phyloP scores from a whole-genome alignment of 495 filamentous ascomycete genomes.

The Trichocladium antarcticum region DNA sequence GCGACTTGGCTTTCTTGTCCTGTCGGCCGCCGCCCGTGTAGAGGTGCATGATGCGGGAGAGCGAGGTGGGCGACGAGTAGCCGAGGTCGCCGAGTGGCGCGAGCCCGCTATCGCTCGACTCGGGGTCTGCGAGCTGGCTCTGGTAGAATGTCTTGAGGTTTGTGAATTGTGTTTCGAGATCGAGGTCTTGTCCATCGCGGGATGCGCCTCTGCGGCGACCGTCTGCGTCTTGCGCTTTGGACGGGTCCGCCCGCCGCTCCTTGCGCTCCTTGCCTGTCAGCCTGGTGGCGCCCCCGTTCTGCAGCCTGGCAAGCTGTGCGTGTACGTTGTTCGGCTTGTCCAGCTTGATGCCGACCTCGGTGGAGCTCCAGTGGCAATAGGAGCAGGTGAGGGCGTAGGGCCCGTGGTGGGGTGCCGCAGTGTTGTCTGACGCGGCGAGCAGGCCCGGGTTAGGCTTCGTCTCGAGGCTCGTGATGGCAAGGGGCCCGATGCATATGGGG shows the following conservation, averaged over 20 bases:
- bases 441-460: constrained; percentile 34
- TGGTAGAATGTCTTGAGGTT: constrained; percentile 61
- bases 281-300: constrained; percentile 39
- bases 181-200: constrained; percentile 17
- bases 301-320: constrained; percentile 56
- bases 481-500: constrained; percentile 72
- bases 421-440: constrained; percentile 29
- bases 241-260: constrained; percentile 36
- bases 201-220: constrained; percentile 1
- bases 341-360: constrained; percentile 82
- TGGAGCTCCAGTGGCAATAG: constrained; percentile 84
- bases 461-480: constrained; percentile 59
- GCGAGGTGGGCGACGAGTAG: constrained; percentile 64
- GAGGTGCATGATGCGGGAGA: constrained; percentile 82
- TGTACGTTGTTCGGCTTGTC: constrained; percentile 78
- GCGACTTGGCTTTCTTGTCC: constrained; percentile 57
- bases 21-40: constrained; percentile 56
- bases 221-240: constrained; percentile 11
- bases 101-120: constrained; percentile 37
- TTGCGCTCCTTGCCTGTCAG: constrained; percentile 32
- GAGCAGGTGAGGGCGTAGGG: constrained; percentile 74
- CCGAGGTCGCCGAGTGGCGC: constrained; percentile 49
- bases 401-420: constrained; percentile 32
- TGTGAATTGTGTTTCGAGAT: constrained; percentile 41
- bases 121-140: constrained; percentile 52